These are phyloP conservation scores for Chrysoporthe cubensis DNA, from an alignment of 2,329 filamentous ascomycete species.

Conservation along the genomic window DNA sequence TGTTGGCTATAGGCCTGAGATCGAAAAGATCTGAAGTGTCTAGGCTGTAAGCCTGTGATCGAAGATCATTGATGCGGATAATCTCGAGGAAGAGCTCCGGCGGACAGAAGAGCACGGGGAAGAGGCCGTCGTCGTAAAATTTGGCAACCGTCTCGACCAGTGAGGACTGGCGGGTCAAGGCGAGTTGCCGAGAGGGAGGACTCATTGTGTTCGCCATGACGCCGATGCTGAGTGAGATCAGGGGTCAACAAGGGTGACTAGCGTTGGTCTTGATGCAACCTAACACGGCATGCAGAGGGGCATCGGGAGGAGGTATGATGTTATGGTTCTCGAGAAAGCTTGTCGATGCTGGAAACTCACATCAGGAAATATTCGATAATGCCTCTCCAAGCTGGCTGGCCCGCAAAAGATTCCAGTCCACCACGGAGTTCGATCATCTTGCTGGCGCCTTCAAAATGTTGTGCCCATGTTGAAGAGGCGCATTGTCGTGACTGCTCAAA, in stretches of 20 bases:
- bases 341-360: not conserved
- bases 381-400: not conserved
- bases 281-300: not conserved
- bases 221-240: conserved; percentile 31
- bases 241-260: conserved; percentile 22
- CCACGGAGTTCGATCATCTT: conserved; percentile 24
- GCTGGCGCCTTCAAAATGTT: conserved; percentile 28
- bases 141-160: conserved; percentile 35
- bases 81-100: conserved; percentile 39
- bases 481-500: conserved; percentile 6
- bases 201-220: conserved; percentile 42
- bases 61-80: conserved; percentile 42
- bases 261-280: not conserved
- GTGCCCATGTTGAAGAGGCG: conserved; percentile 7
- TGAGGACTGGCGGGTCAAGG: conserved; percentile 34
- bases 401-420: not conserved
- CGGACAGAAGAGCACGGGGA: conserved; percentile 38
- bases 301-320: not conserved
- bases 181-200: conserved; percentile 39
- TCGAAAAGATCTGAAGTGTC: not conserved
- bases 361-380: conserved; percentile 2
- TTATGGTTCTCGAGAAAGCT: too few species aligned
- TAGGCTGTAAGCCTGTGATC: conserved; percentile 30
- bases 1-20: not conserved
- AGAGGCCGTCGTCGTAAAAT: conserved; percentile 28